phyloP scores from a whole-genome alignment of 768 basidiomycete species.

The Russula sp. region DNA sequence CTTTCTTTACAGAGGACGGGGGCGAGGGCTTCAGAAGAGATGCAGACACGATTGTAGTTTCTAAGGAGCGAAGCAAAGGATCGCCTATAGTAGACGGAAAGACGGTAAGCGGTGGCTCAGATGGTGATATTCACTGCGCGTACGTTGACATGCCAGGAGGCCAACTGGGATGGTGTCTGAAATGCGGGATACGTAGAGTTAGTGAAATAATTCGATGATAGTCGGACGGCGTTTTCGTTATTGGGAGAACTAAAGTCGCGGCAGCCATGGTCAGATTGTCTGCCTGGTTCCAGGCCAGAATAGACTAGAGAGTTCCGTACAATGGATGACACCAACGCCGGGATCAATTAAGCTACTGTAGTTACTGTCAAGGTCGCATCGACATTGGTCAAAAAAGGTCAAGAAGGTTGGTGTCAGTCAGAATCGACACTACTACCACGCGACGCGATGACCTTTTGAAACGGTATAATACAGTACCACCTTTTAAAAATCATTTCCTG shows the following conservation, averaged over 20 bases:
- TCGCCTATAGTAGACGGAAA: conserved; percentile 43
- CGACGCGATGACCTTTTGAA: too few relatives aligned
- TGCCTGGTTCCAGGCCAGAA: too few relatives aligned
- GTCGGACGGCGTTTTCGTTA: conserved; percentile 41
- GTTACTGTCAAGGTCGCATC: background rate
- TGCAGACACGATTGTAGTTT: conserved; percentile 51
- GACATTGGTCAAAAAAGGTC: too few relatives aligned
- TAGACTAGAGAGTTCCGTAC: too few relatives aligned
- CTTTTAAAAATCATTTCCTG: too few relatives aligned
- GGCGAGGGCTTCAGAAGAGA: conserved; percentile 41
- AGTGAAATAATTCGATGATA: conserved; percentile 64
- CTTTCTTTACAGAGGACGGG: conserved; percentile 37
- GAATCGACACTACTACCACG: too few relatives aligned
- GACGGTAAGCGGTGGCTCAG: background rate
- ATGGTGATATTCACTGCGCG: conserved; percentile 19
- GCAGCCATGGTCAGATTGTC: conserved; percentile 33
- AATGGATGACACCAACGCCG: too few relatives aligned
- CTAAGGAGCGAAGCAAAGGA: conserved; percentile 55
- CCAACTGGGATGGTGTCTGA: conserved; percentile 60
- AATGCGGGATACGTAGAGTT: conserved; percentile 47
- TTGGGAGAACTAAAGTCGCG: conserved; percentile 39
- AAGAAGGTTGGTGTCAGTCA: too few relatives aligned
- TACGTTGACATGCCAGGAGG: conserved; percentile 74
- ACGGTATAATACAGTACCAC: too few relatives aligned
- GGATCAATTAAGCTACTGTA: too few relatives aligned